Evolutionary conservation across 495 filamentous ascomycete genomes (phyloP).

Genomic region (Umbilicaria muhlenbergii): DNA sequence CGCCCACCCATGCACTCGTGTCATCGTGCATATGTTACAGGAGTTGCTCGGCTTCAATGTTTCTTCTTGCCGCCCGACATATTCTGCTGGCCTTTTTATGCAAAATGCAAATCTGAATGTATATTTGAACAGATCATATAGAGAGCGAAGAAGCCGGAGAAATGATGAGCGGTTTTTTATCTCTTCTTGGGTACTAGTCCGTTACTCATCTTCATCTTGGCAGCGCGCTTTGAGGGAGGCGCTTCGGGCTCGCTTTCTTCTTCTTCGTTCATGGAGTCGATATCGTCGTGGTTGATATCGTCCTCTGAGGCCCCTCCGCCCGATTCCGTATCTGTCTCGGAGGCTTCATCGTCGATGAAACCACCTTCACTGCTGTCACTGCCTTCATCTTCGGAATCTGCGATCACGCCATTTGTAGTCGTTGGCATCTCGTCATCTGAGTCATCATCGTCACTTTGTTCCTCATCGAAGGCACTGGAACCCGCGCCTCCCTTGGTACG

Average conservation of each 20-base stretch:
- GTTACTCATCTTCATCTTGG: conserved; percentile 5
- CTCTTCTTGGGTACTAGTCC: background rate
- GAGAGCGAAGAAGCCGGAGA: background rate
- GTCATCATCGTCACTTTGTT: conserved; percentile 5
- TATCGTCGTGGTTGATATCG: conserved; percentile 11
- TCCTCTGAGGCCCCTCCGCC: conserved; percentile 7
- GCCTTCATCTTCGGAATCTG: conserved; percentile 18
- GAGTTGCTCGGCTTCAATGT: conserved; percentile 7
- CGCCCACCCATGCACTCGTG: conserved; percentile 17
- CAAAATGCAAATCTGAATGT: no score
- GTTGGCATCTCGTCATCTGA: conserved; percentile 8
- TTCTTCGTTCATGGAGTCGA: conserved; percentile 4
- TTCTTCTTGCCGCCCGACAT: conserved; percentile 12
- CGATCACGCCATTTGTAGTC: conserved; percentile 6
- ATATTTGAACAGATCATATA: background rate
- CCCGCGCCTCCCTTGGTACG: background rate
- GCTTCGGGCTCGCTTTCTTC: conserved; percentile 9
- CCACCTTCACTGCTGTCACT: conserved; percentile 11
- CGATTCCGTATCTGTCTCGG: conserved; percentile 13
- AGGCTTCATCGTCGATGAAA: conserved; percentile 12
- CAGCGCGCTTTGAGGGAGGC: conserved; percentile 9
- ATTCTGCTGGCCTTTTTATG: no score
- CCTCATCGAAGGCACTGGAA: background rate
- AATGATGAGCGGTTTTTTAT: background rate
- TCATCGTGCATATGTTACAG: conserved; percentile 18